These are phyloP conservation scores for Diphasiastrum complanatum DNA, from an alignment of 83 land plant genomes.

Conservation along the genomic window DNA sequence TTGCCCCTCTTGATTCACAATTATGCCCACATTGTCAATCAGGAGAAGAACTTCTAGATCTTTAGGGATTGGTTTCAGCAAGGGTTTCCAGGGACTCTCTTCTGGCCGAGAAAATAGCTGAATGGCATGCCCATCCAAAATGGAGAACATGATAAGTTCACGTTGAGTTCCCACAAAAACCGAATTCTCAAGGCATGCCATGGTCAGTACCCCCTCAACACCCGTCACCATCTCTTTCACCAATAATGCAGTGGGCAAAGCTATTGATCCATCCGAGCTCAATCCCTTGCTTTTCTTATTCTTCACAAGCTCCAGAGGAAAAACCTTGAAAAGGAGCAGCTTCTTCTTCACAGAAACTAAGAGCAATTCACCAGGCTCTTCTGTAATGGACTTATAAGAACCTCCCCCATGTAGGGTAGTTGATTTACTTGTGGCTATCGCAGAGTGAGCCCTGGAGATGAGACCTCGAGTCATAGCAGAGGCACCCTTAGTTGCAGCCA, in stretches of 20 bases:
- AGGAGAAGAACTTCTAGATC: conserved; percentile 53
- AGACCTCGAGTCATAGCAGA: conserved; percentile 38
- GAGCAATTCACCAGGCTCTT: background rate
- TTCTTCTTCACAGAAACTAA: conserved; percentile 44
- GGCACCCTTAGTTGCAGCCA: conserved; percentile 46
- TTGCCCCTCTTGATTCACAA: conserved; percentile 57
- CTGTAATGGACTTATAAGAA: conserved; percentile 20
- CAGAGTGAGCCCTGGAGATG: conserved; percentile 4
- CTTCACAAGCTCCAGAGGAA: conserved; percentile 23
- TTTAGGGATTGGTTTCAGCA: conserved; percentile 48
- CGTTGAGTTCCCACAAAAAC: conserved; percentile 56
- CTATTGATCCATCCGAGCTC: background rate
- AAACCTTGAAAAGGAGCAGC: conserved; percentile 44
- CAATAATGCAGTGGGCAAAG: conserved; percentile 16
- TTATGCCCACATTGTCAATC: conserved; percentile 80
- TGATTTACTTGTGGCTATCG: background rate
- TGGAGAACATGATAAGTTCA: conserved; percentile 48
- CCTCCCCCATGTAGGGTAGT: conserved; percentile 11
- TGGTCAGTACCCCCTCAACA: conserved; percentile 47
- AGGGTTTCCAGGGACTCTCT: conserved; percentile 39
- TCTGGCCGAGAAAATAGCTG: conserved; percentile 65
- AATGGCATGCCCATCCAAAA: conserved; percentile 38
- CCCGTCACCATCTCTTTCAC: conserved; percentile 55
- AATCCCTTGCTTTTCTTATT: too few relatives aligned
- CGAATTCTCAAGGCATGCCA: conserved; percentile 76